Base-by-base conservation (phyloP, 2,329 filamentous ascomycete genomes). In the Trichophyton verrucosum region DNA sequence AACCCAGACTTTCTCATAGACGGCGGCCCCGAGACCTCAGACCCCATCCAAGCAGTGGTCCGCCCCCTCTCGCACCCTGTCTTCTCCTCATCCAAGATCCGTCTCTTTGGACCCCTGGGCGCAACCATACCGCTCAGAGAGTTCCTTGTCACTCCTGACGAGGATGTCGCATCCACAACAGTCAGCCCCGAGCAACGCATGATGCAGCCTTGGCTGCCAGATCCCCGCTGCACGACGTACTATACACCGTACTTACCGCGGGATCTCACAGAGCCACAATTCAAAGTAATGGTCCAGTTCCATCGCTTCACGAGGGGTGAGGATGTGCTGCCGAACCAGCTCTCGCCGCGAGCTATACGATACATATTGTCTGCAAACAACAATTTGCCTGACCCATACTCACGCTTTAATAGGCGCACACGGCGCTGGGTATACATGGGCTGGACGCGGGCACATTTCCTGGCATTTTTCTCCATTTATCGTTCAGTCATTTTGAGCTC, bases 261-360 rank as follows among this genome's bases (percentile, higher is more conserved):
- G 24, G 17, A 13, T 13, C 17, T 63, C 9, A 42, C 22, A 4
- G 44, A 44, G 13, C 49, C 47, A 17, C 58, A 63, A 53, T 60
- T 62, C 13, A 60, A 63, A 27, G 24, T 40, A 1, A 51, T 63
- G 8, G 56, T 60, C 57, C 60, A 62, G 51, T 63, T 60, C 38
- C n/a, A 56, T n/a, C 49, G 24, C 17, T 63, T 63, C 55, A 42
- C 57, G 9, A 56, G 58, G 7, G 46, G 42, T 7, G 46, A 57
- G 11, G 38, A 56, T 30, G 17, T 38, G 17, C 3, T 33, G 15
- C n/a, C 17, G 5, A 57, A 3, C 8, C 4, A 49, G 38, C 33
- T 36, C 33, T 36, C 33, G 9, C 33, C 11, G 9, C 33, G 33
- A 11, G 33, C 33, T 36, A 36, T 36, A 55, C 27, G 3, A 8